Conservation (phyloP, 2,329 filamentous ascomycete species). For the Colletotrichum echinochloae region DNA sequence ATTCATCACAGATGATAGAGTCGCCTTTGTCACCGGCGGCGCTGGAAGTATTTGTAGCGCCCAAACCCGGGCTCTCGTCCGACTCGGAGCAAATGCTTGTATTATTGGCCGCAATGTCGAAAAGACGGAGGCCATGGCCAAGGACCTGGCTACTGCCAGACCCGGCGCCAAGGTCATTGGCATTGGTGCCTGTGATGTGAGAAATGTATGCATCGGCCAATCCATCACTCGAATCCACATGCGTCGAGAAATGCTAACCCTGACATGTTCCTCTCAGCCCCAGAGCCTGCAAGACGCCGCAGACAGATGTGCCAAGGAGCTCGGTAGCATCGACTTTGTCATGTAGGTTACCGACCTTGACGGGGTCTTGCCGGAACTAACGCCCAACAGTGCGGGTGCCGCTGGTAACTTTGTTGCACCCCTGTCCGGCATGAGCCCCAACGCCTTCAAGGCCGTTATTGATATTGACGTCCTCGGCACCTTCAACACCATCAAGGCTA, state of each 20-base stretch:
- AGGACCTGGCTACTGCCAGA: slow-evolving; percentile 84
- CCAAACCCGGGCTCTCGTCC: slow-evolving; percentile 90
- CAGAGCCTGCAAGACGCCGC: slow-evolving; percentile 79
- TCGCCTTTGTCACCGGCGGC: slow-evolving; percentile 95
- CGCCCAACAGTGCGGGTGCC: slow-evolving; percentile 79
- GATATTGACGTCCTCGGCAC: slow-evolving; percentile 96
- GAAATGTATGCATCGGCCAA: slow-evolving; percentile 64
- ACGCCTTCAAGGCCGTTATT: slow-evolving; percentile 95
- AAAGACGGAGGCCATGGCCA: slow-evolving; percentile 86
- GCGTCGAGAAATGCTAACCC: neutral
- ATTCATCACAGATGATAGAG: slow-evolving; percentile 75
- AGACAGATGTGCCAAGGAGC: slow-evolving; percentile 81
- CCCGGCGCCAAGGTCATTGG: slow-evolving; percentile 86
- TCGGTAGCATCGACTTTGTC: slow-evolving; percentile 91
- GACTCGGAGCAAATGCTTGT: slow-evolving; percentile 91
- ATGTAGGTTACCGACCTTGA: slow-evolving; percentile 71
- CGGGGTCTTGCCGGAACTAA: neutral
- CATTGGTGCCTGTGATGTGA: slow-evolving; percentile 83
- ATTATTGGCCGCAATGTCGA: slow-evolving; percentile 91
- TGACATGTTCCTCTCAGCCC: slow-evolving; percentile 51
- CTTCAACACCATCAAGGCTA: slow-evolving; percentile 95
- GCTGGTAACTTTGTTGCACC: slow-evolving; percentile 96
- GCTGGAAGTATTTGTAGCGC: slow-evolving; percentile 94
- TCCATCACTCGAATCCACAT: neutral
- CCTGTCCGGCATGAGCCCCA: slow-evolving; percentile 82